phyloP scores from a whole-genome alignment of 2,329 filamentous ascomycete species.

The Aspergillus sergii region DNA sequence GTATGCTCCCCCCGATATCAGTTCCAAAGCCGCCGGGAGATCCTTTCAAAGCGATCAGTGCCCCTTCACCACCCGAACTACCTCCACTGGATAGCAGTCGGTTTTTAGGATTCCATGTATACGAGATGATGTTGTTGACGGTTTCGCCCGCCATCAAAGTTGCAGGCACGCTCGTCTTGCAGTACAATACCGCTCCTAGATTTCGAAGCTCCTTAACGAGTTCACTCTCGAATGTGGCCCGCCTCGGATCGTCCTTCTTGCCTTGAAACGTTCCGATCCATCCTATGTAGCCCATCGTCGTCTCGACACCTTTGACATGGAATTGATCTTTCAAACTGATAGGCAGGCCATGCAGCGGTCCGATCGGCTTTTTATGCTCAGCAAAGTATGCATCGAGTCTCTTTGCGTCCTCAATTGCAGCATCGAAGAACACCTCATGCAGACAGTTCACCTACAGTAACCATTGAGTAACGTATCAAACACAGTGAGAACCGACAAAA shows the following conservation, averaged over 20 bases:
- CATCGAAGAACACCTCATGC: conserved; percentile 58
- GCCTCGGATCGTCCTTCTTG: conserved; percentile 54
- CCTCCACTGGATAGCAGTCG: conserved; percentile 57
- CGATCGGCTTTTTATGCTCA: conserved; percentile 49
- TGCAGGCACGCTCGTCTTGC: conserved; percentile 58
- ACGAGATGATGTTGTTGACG: conserved; percentile 62
- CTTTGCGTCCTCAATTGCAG: conserved; percentile 53
- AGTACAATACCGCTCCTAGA: conserved; percentile 59
- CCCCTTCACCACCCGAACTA: conserved; percentile 62
- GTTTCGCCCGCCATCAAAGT: conserved; percentile 63
- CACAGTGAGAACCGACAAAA: not conserved
- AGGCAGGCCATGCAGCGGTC: conserved; percentile 65
- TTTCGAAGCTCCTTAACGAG: conserved; percentile 58
- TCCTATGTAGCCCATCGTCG: conserved; percentile 66
- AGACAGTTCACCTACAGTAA: conserved; percentile 48
- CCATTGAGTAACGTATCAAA: not conserved
- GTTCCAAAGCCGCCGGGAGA: conserved; percentile 61
- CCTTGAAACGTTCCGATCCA: conserved; percentile 66
- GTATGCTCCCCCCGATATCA: conserved; percentile 59
- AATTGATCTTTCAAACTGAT: conserved; percentile 57
- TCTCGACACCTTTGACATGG: conserved; percentile 54
- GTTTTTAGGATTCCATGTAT: conserved; percentile 61
- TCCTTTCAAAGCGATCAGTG: conserved; percentile 57
- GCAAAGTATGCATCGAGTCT: conserved; percentile 52
- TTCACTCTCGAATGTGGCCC: conserved; percentile 57